Conservation (phyloP, 176 grass and related monocot genomes). For the Poa pratensis region DNA sequence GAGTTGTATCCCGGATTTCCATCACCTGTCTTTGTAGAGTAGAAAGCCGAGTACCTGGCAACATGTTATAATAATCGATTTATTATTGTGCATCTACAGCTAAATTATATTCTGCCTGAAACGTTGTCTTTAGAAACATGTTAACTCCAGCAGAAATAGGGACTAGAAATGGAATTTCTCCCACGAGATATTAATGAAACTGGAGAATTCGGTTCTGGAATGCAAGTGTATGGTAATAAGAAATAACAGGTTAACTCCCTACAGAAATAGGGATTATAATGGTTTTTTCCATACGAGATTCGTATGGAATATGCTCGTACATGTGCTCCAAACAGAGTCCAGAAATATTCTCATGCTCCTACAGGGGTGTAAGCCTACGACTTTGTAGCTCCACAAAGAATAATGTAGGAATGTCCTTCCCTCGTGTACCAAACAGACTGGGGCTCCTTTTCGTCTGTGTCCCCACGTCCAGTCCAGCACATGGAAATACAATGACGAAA, state of each 20-base stretch:
- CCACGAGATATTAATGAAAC: too few relatives aligned
- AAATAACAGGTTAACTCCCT: neutral
- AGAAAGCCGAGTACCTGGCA: conserved; percentile 25
- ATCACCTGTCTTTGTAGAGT: conserved; percentile 46
- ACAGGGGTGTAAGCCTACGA: neutral
- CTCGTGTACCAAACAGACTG: neutral
- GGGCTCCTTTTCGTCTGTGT: neutral
- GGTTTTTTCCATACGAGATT: neutral
- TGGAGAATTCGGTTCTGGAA: neutral
- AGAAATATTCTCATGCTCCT: neutral
- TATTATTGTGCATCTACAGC: conserved; percentile 11
- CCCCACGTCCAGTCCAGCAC: neutral
- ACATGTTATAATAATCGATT: conserved; percentile 49
- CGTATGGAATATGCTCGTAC: neutral
- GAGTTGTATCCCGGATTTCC: conserved; percentile 51
- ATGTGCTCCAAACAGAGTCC: neutral
- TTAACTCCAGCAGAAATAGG: neutral
- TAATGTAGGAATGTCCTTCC: neutral
- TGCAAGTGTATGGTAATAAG: neutral
- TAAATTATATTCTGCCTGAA: neutral
- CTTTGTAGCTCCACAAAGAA: neutral
- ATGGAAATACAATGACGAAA: neutral
- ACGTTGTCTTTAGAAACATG: neutral
- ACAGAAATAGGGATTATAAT: too few relatives aligned
- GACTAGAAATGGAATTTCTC: too few relatives aligned